phyloP scores from a whole-genome alignment of 441 rosid genomes.

The Erodium texanum region DNA sequence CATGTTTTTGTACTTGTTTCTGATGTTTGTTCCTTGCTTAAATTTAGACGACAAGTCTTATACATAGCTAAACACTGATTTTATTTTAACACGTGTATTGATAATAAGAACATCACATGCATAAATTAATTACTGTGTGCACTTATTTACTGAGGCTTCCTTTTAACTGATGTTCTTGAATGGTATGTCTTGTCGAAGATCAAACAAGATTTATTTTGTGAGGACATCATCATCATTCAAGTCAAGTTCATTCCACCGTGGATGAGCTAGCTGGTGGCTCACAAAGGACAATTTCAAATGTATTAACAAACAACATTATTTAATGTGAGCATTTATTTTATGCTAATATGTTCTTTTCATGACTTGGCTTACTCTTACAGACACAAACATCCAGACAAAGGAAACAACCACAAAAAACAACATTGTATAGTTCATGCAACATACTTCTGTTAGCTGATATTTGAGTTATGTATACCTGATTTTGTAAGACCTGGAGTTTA shows the following conservation, averaged over 20 bases:
- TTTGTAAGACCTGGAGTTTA: background rate
- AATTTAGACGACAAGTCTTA: background rate
- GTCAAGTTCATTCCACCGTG: constrained; percentile 3
- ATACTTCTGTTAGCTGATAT: background rate
- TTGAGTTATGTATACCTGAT: background rate
- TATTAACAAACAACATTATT: background rate
- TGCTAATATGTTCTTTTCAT: constrained; percentile 1
- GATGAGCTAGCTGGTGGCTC: constrained; percentile 1
- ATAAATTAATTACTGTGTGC: background rate
- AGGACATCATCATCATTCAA: background rate
- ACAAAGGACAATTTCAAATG: background rate
- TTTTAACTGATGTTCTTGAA: no score
- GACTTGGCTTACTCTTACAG: background rate
- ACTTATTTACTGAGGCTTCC: background rate
- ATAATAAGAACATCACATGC: background rate
- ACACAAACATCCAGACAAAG: background rate
- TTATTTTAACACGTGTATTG: background rate
- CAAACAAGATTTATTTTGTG: background rate
- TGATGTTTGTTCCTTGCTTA: constrained; percentile 3
- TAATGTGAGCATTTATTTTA: background rate
- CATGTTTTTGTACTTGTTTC: background rate
- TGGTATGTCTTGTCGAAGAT: no score
- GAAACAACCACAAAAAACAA: constrained; percentile 2
- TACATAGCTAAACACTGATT: background rate
- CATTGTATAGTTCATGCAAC: background rate